A percentile compares a stretch with the other conserved stretches of the same genome.
Conservation (phyloP, 2,329 filamentous ascomycete genomes). For the Pseudocercospora ulei region DNA sequence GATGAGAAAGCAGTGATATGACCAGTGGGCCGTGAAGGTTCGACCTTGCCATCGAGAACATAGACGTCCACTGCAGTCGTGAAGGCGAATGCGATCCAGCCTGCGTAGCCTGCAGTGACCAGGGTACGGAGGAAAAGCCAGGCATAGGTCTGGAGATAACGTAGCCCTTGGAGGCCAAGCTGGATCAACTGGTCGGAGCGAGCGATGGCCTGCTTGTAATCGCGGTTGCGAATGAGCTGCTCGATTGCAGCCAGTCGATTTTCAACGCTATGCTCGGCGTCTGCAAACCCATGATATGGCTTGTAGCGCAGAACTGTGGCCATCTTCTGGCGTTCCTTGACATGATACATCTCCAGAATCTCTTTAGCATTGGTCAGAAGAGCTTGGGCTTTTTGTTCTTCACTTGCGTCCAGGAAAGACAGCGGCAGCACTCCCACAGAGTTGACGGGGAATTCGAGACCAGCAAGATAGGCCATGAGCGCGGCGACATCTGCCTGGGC, state of each 20-base stretch:
- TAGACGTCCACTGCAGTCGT: slow-evolving; percentile 82
- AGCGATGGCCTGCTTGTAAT: slow-evolving; percentile 67
- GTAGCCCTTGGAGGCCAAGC: slow-evolving; percentile 66
- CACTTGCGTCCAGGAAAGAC: slow-evolving; percentile 62
- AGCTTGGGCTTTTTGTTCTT: slow-evolving; percentile 71
- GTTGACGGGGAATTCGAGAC: slow-evolving; percentile 85
- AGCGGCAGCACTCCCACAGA: slow-evolving; percentile 89
- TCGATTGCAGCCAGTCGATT: slow-evolving; percentile 59
- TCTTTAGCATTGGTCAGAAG: slow-evolving; percentile 73
- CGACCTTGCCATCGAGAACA: slow-evolving; percentile 62
- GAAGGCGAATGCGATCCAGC: slow-evolving; percentile 88
- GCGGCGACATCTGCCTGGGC: slow-evolving; percentile 88
- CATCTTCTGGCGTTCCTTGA: slow-evolving; percentile 82
- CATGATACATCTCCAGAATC: slow-evolving; percentile 89
- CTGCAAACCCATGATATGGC: slow-evolving; percentile 62
- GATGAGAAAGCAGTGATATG: slow-evolving; percentile 63
- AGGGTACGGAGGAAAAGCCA: slow-evolving; percentile 90
- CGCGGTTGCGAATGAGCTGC: slow-evolving; percentile 54
- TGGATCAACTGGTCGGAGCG: slow-evolving; percentile 68
- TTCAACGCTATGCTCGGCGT: slow-evolving; percentile 53
- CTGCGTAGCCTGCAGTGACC: slow-evolving; percentile 81
- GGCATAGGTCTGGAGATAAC: slow-evolving; percentile 95
- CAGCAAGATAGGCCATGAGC: slow-evolving; percentile 85
- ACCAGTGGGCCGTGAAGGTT: slow-evolving; percentile 52
- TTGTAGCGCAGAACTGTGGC: slow-evolving; percentile 64